Conservation (phyloP, 371 early-diverging fungal genomes). For the Nematocida major region DNA sequence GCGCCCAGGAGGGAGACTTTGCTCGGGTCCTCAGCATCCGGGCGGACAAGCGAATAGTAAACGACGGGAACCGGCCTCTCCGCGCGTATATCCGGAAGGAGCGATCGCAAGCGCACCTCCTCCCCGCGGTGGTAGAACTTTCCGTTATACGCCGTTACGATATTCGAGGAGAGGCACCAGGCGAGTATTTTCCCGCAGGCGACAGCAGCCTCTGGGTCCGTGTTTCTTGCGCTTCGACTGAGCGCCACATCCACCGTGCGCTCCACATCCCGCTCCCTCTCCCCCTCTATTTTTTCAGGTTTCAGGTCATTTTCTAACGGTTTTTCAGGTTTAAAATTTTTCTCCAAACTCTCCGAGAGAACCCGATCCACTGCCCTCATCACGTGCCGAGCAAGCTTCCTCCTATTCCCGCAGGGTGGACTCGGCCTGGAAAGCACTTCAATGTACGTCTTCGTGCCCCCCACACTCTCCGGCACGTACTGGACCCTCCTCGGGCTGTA, state of each 20-base stretch:
- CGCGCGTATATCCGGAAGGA: not conserved
- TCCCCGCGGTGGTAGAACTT: conserved; percentile 9
- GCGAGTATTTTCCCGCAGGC: not conserved
- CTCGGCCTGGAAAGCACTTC: not conserved
- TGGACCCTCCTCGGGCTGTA: not conserved
- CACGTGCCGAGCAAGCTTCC: not conserved
- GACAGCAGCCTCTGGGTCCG: not conserved
- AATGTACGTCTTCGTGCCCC: not conserved
- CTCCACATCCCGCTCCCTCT: too few species aligned
- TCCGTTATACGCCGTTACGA: conserved; percentile 2
- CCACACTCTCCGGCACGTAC: not conserved
- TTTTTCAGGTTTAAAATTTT: not conserved
- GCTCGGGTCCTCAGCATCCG: not conserved
- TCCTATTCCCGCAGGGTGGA: not conserved
- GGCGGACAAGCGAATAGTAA: not conserved
- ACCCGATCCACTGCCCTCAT: not conserved
- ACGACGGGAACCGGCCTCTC: conserved; percentile 5
- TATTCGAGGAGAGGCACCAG: not conserved
- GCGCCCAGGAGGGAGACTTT: not conserved
- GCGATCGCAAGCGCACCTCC: not conserved
- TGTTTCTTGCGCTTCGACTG: not conserved
- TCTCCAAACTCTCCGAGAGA: not conserved
- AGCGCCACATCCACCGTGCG: not conserved
- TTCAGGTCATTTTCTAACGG: too few species aligned
- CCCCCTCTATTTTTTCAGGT: too few species aligned